A percentile compares a stretch with the other conserved stretches of the same genome.
phyloP scores from a whole-genome alignment of 1,139 yeast genomes.

The Torulaspora pretoriensis region DNA sequence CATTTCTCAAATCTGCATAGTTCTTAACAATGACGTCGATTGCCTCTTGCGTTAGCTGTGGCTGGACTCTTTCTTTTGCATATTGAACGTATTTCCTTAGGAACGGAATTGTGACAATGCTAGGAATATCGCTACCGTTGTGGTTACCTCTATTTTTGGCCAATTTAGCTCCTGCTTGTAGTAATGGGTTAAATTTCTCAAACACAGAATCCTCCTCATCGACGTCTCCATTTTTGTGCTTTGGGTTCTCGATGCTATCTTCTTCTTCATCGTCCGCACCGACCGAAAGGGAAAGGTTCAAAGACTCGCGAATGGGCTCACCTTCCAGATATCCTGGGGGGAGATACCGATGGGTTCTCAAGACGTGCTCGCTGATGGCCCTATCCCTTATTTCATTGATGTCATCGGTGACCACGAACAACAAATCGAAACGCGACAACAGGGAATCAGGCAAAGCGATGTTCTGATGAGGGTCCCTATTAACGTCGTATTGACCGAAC shows the following conservation, averaged over 20 bases:
- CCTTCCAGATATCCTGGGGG: slow-evolving; percentile 93
- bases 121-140: slow-evolving; percentile 46
- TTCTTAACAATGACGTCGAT: slow-evolving; percentile 75
- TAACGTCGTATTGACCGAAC: slow-evolving; percentile 93
- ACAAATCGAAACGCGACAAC: slow-evolving; percentile 90
- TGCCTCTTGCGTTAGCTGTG: slow-evolving; percentile 75
- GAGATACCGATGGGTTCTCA: slow-evolving; percentile 85
- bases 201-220: slow-evolving; percentile 51
- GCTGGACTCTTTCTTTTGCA: slow-evolving; percentile 84
- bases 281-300: slow-evolving; percentile 67
- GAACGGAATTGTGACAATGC: slow-evolving; percentile 76
- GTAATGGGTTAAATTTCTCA: slow-evolving; percentile 76
- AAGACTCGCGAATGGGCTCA: slow-evolving; percentile 82
- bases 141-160: slow-evolving; percentile 37
- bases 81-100: slow-evolving; percentile 89
- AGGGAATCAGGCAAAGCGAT: slow-evolving; percentile 96
- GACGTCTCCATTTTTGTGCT: slow-evolving; percentile 31
- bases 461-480: slow-evolving; percentile 93
- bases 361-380: slow-evolving; percentile 86
- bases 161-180: slow-evolving; percentile 70
- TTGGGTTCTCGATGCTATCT: slow-evolving; percentile 26
- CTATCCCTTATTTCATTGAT: slow-evolving; percentile 83
- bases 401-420: slow-evolving; percentile 95
- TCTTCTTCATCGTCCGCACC: slow-evolving; percentile 52
- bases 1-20: slow-evolving; percentile 80